These are phyloP conservation scores for Neurospora terricola DNA, from an alignment of 495 filamentous ascomycete genomes.

Conservation along the genomic window DNA sequence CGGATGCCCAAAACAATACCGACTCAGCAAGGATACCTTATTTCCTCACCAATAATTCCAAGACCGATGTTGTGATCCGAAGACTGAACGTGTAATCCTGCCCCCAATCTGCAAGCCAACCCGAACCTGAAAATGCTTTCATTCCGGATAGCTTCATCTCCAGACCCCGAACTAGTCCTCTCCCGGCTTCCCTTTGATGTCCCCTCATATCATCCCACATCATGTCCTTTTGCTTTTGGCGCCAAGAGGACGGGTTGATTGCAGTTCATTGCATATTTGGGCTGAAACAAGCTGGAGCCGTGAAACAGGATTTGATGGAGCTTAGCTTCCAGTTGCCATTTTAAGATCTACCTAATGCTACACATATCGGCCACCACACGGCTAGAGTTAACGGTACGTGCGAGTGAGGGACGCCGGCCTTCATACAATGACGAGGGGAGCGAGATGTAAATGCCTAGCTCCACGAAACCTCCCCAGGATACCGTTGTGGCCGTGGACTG, in stretches of 20 bases:
- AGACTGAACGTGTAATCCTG: neutral
- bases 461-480: neutral
- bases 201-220: neutral
- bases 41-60: neutral
- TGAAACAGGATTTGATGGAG: constrained; percentile 4
- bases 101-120: neutral
- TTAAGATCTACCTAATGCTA: neutral
- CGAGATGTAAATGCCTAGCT: neutral
- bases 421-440: neutral
- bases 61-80: neutral
- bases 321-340: neutral
- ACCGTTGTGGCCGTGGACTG: neutral
- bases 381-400: neutral
- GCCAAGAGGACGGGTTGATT: neutral
- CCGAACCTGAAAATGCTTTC: neutral
- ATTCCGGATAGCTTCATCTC: neutral
- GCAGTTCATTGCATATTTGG: neutral
- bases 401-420: neutral
- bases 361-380: neutral
- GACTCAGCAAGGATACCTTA: neutral
- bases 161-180: neutral
- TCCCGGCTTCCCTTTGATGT: neutral
- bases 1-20: neutral
- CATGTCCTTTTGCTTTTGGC: neutral
- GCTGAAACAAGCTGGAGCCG: constrained; percentile 3